phyloP scores from a whole-genome alignment of 225 moss, liverwort and hornwort genomes.

The Marchantia paleacea region DNA sequence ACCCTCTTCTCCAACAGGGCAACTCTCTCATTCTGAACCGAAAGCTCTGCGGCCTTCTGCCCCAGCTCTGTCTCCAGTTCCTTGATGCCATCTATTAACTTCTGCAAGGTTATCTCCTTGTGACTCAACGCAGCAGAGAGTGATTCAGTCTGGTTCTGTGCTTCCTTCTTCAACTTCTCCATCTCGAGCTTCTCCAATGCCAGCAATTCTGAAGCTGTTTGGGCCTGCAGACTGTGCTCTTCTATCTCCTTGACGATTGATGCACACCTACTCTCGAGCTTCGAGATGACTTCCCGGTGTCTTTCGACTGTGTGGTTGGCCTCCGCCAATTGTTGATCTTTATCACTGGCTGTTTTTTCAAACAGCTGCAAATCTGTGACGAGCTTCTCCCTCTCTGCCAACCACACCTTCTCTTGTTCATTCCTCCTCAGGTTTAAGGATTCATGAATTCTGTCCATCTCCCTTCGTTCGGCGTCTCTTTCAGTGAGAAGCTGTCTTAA shows the following conservation, averaged over 20 bases:
- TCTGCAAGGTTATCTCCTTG: constrained; percentile 41
- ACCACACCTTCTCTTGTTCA: constrained; percentile 34
- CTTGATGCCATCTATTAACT: constrained; percentile 41
- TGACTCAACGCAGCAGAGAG: constrained; percentile 37
- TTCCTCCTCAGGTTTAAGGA: constrained; percentile 28
- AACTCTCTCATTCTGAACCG: constrained; percentile 41
- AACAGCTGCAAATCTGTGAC: constrained; percentile 39
- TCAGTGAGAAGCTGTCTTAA: constrained; percentile 49
- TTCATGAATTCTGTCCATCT: constrained; percentile 41
- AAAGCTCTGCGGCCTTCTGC: constrained; percentile 29
- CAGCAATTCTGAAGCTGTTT: constrained; percentile 42
- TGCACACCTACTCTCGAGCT: constrained; percentile 52
- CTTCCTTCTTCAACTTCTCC: constrained; percentile 44
- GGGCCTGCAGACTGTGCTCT: constrained; percentile 36
- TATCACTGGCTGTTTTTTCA: constrained; percentile 32
- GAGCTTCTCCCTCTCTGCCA: constrained; percentile 47
- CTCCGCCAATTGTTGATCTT: constrained; percentile 39
- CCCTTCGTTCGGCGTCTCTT: constrained; percentile 42
- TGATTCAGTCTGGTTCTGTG: constrained; percentile 36
- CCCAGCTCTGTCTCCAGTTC: constrained; percentile 32
- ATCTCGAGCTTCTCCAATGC: constrained; percentile 42
- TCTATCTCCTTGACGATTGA: constrained; percentile 43
- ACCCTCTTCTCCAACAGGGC: constrained; percentile 39
- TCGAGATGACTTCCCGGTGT: constrained; percentile 39
- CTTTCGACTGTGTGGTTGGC: constrained; percentile 39